Evolutionary conservation across 2,329 filamentous ascomycete species (phyloP).

Genomic region (Dactylellina cionopaga): DNA sequence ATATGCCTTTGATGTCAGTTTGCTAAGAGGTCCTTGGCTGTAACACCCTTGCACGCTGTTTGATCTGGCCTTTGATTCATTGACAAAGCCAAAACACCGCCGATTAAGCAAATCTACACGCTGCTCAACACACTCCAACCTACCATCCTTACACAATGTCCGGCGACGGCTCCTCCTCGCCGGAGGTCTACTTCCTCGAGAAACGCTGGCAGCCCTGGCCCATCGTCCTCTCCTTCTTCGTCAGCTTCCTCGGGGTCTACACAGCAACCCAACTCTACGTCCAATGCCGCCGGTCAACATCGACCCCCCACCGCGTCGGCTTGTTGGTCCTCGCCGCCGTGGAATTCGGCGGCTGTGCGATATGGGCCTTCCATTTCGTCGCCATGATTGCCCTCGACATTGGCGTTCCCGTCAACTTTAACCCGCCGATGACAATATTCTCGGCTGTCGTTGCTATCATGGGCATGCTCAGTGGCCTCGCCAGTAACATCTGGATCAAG

Average conservation of each 20-base stretch:
- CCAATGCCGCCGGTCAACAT: constrained; percentile 47
- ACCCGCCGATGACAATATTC: constrained; percentile 46
- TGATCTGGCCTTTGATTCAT: no score
- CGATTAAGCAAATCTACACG: no score
- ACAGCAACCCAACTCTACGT: constrained; percentile 50
- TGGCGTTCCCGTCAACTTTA: constrained; percentile 45
- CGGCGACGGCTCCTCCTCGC: constrained; percentile 12
- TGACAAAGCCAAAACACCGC: no score
- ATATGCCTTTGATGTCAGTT: no score
- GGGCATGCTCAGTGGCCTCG: no score
- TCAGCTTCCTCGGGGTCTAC: constrained; percentile 50
- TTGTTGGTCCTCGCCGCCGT: constrained; percentile 47
- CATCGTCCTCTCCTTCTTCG: constrained; percentile 49
- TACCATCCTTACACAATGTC: not conserved
- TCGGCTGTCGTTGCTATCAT: no score
- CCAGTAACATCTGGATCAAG: no score
- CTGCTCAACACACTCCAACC: no score
- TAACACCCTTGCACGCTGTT: no score
- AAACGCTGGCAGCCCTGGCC: constrained; percentile 49
- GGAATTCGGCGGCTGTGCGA: constrained; percentile 49
- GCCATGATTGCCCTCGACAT: constrained; percentile 52
- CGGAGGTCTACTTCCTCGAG: constrained; percentile 39
- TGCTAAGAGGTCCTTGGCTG: no score
- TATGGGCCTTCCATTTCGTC: constrained; percentile 52
- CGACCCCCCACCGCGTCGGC: constrained; percentile 25